Conservation (phyloP, 495 filamentous ascomycete genomes). For the Lentithecium fluviatile region DNA sequence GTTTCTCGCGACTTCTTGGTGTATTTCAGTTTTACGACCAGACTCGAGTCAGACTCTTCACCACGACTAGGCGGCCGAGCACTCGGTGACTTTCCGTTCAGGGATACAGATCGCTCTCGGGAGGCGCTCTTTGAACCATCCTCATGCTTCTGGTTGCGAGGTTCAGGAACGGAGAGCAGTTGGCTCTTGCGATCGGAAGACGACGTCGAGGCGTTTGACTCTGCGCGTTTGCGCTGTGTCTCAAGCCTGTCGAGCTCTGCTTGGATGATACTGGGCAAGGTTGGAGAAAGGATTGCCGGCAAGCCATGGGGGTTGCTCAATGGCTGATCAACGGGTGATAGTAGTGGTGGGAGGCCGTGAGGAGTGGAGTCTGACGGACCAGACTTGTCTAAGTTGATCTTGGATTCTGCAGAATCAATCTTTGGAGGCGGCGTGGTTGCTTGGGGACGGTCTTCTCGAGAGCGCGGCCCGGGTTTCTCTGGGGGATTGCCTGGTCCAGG, state of each 20-base stretch:
- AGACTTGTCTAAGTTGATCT: constrained; percentile 17
- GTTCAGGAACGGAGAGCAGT: constrained; percentile 22
- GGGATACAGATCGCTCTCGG: constrained; percentile 10
- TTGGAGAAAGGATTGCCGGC: constrained; percentile 35
- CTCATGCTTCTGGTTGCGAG: constrained; percentile 14
- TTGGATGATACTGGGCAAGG: constrained; percentile 29
- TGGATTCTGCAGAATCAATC: constrained; percentile 9
- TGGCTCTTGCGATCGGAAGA: constrained; percentile 27
- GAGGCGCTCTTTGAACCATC: constrained; percentile 12
- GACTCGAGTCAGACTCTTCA: constrained; percentile 1
- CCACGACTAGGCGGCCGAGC: neutral
- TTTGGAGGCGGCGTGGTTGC: neutral
- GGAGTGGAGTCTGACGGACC: constrained; percentile 30
- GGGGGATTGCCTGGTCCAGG: constrained; percentile 1
- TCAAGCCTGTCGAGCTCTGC: constrained; percentile 33
- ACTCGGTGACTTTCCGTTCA: constrained; percentile 18
- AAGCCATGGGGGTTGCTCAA: constrained; percentile 31
- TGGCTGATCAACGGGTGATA: constrained; percentile 26
- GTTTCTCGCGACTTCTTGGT: constrained; percentile 10
- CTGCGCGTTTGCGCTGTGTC: constrained; percentile 31
- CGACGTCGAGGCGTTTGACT: constrained; percentile 33
- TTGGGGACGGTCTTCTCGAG: constrained; percentile 1
- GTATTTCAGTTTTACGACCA: constrained; percentile 33
- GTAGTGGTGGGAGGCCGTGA: constrained; percentile 32
- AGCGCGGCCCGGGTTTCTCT: constrained; percentile 15